A percentile compares a stretch with the other conserved stretches of the same genome.
These are phyloP conservation scores for Didymella pinodella DNA, from an alignment of 2,329 filamentous ascomycete species.

Conservation along the genomic window DNA sequence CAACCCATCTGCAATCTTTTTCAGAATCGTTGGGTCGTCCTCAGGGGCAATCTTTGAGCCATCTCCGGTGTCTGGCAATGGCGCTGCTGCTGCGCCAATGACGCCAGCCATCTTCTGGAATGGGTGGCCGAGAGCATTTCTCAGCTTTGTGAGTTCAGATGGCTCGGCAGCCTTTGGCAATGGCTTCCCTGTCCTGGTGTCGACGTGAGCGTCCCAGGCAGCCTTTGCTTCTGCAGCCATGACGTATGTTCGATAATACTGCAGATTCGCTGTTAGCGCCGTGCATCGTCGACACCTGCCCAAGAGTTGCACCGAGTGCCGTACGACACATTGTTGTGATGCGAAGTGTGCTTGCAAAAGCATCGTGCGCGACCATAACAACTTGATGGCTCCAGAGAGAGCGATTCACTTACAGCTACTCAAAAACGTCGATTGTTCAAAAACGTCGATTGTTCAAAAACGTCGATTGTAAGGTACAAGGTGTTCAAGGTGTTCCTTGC, in stretches of 20 bases:
- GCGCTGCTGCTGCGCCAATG: slow-evolving; percentile 39
- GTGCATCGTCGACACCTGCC: not conserved
- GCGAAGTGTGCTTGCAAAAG: not conserved
- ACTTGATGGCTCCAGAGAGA: not conserved
- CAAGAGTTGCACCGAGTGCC: not conserved
- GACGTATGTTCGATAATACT: slow-evolving; percentile 16
- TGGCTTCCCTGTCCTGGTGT: slow-evolving; percentile 40
- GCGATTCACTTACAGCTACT: slow-evolving; percentile 17
- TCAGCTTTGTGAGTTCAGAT: slow-evolving; percentile 45
- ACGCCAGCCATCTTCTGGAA: slow-evolving; percentile 42
- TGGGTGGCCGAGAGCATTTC: slow-evolving; percentile 38
- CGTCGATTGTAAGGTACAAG: slow-evolving; percentile 4
- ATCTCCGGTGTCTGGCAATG: slow-evolving; percentile 54
- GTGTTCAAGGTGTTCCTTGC: not conserved
- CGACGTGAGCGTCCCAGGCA: slow-evolving; percentile 41
- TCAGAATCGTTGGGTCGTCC: slow-evolving; percentile 42
- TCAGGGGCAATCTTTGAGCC: slow-evolving; percentile 51
- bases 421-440: slow-evolving; percentile 12
- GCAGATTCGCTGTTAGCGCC: not conserved
- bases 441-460: no score
- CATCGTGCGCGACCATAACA: not conserved
- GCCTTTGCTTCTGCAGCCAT: slow-evolving; percentile 36
- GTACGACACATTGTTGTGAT: not conserved
- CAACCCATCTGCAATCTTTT: slow-evolving; percentile 46
- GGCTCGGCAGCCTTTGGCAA: slow-evolving; percentile 42